Base-by-base conservation (phyloP, 495 filamentous ascomycete genomes). In the Physcia stellaris region DNA sequence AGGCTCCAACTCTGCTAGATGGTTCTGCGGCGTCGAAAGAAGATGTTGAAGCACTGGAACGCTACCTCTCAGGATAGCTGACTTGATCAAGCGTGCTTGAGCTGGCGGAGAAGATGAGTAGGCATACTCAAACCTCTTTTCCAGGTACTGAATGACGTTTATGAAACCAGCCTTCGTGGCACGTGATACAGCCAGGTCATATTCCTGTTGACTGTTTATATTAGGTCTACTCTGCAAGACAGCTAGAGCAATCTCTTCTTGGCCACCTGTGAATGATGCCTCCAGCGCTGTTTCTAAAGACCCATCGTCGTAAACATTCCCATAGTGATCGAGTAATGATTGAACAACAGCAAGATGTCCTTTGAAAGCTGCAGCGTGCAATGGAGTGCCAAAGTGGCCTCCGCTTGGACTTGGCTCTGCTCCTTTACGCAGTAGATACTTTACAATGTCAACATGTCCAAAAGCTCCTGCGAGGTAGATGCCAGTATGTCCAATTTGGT, bases 261-360 rank as follows among this genome's bases (percentile, higher is more conserved):
- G 36, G 19, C 24, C 34, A 21, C 17, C 21, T 17, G 16, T 17
- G 7, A 33, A 11, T 15, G 36, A 12, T 15, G 11, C n/a, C 11
- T 39, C 22, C 10, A 39, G 17, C 12, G 23, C 36, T 2, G 19
- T 37, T 24, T 22, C 6, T n/a, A n/a, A n/a, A 6, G 6, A 6
- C 13, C 16, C 34, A 6, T 15, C 12, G 12, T 12, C 29, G n/a
- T 21, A 12, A 6, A 27, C 22, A 6, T 21, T 24, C 11, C 36
- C 36, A 23, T 39, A 16, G n/a, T n/a, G n/a, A 5, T 33, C 36
- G 6, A 39, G 36, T 31, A 39, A 19, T n/a, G n/a, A 12, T 17
- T 30, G 7, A 16, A 39, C 23, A 12, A 39, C 23, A 5, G 5
- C n/a, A 12, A 31, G 5, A 39, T 39, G 23, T 26, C 36, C 36